Base-by-base conservation (phyloP, 192 early-diverging fungal genomes). In the Entomortierella beljakovae region DNA sequence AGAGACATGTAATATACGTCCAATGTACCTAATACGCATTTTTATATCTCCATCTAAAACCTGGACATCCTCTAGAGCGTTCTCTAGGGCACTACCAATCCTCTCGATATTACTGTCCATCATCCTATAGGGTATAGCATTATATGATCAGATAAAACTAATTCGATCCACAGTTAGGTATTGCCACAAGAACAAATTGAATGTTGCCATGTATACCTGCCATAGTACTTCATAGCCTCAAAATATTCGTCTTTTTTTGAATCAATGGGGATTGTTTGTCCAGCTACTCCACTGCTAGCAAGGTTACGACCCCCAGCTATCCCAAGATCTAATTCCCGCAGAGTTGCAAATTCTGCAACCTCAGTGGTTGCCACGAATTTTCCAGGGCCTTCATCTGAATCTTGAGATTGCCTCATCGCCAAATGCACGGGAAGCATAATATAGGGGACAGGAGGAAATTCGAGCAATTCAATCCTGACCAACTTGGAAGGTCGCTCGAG, bases 401-500 rank as follows among this genome's bases (percentile, higher is more conserved):
- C 15, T 10, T 46, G 3, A 10, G 43, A 16, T 3, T 15, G 7
- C 3, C 2, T 2, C 15, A 15, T 3, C 16, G 40, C 13, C 7
- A 35, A 5, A 46, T 63, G 61, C 26, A 25, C 7, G 11, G 61
- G 61, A 0, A 42, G 20, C 1, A 9, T 25, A 18, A 71, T 48
- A 29, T 71, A 71, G n/a, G 60, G 42, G 22, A 28, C 46, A 3
- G 20, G 61, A 2, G 70, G 53, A 13, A 18, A 23, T 16, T 23
- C 11, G 5, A 60, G 37, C n/a, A 63, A 15, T 10, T 64, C 29
- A 8, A 77, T 51, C 49, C 64, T n/a, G 22, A 70, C 62, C 0
- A 64, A 40, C 38, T 64, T 68, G 4, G 75, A 79, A 1, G 75
- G 75, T 37, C 65, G 69, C 34, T 79, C 75, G 5, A 79, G 66